Base-by-base conservation (phyloP, 2,329 filamentous ascomycete species). In the Fusarium nelsonii region DNA sequence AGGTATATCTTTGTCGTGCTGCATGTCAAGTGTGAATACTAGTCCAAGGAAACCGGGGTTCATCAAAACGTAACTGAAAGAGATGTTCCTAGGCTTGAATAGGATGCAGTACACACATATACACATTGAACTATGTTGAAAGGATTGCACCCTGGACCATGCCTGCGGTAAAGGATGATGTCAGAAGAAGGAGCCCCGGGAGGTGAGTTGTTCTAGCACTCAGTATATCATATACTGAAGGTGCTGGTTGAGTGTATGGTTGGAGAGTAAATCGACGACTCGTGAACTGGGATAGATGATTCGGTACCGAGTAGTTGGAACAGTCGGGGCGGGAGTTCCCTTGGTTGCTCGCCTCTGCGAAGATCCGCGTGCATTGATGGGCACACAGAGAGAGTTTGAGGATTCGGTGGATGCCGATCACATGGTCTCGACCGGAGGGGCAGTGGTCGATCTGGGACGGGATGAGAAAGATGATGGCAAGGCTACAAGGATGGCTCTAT, bases 271-370 rank as follows among this genome's bases (percentile, higher is more conserved):
- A 33, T 39, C 8, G 23, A 11, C 8, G 23, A 28, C 12, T 28
- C 39, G 40, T 57, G 61, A 18, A 46, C 30, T 26, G 37, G 30
- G 28, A 23, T 23, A 23, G 4, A 43, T 49, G 30, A 36, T 32
- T 57, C 39, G 63, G 48, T 70, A 68, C 68, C 68, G 56, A 65
- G 20, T n/a, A 41, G 50, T 48, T 62, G 68, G 68, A 51, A 58
- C 43, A 46, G 30, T 61, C 16, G 57, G 62, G 39, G 52, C 44
- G 66, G 66, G 57, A 36, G 34, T 52, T 56, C 51, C 61, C 65
- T 62, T 61, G 46, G 34, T 59, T 43, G 40, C 28, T 56, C 41
- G 52, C 46, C 39, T 48, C 41, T 65, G 33, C 14, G 46, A 50
- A 46, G 59, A 64, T 54, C 51, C n/a, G 43, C 26, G 48, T 45